A percentile compares a stretch with the other conserved stretches of the same genome.
phyloP scores from a whole-genome alignment of 805 yeast genomes.

The Ogataea chonburiensis region DNA sequence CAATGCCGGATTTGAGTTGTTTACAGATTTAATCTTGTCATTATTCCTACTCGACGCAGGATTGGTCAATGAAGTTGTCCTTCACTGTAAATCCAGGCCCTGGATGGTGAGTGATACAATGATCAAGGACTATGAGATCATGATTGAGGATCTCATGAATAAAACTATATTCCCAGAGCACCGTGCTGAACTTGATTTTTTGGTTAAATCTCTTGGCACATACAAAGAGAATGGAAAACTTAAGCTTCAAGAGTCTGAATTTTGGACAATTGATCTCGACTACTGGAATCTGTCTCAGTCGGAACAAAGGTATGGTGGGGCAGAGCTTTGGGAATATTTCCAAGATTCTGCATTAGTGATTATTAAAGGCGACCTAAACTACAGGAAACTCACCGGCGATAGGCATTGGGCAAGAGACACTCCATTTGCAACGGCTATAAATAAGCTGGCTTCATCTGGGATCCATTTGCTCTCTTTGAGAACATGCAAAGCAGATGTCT shows the following conservation, averaged over 20 bases:
- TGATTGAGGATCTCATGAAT: conserved; percentile 57
- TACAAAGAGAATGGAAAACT: conserved; percentile 49
- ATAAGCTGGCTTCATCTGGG: conserved; percentile 60
- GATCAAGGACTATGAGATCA: conserved; percentile 68
- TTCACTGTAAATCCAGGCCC: conserved; percentile 89
- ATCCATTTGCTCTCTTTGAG: conserved; percentile 74
- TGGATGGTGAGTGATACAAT: conserved; percentile 98
- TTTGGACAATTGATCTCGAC: conserved; percentile 83
- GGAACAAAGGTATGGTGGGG: conserved; percentile 57
- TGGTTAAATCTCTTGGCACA: conserved; percentile 45
- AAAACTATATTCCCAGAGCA: conserved; percentile 49
- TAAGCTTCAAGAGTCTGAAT: conserved; percentile 56
- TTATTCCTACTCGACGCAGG: conserved; percentile 68
- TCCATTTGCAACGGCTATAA: conserved; percentile 68
- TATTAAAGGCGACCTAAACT: conserved; percentile 94
- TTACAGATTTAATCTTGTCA: conserved; percentile 72
- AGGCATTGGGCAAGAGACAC: conserved; percentile 84
- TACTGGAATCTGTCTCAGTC: conserved; percentile 64
- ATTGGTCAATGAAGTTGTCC: conserved; percentile 59
- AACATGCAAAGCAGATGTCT: conserved; percentile 95
- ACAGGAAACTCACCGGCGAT: conserved; percentile 91
- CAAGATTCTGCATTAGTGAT: conserved; percentile 66
- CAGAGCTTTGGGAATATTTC: conserved; percentile 59
- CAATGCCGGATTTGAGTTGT: conserved; percentile 93
- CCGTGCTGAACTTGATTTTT: conserved; percentile 44